Base-by-base conservation (phyloP, 2,329 filamentous ascomycete species). In the Curvularia lunata region DNA sequence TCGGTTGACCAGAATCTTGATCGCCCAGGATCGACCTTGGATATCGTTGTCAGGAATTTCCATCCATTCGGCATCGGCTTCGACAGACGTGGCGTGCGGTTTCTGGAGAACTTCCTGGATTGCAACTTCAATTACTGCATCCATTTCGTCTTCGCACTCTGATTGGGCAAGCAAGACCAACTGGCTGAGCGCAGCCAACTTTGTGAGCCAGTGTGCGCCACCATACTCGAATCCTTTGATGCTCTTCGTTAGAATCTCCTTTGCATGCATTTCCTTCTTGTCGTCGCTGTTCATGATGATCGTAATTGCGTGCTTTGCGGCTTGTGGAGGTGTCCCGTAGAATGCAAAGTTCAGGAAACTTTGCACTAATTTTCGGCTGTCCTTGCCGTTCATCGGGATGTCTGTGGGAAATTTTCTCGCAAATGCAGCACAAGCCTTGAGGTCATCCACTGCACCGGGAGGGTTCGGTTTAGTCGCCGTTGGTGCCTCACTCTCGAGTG, bases 361-460 rank as follows among this genome's bases (percentile, higher is more conserved):
- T 69, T 95, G 88, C 30, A 87, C 83, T 68, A 98, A 94, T 64
- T 90, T 91, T 54, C 89, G 87, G 61, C 96, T 91, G n/a, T 76
- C 72, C 41, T 75, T 75, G 12, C 68, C 61, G 48, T 76, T 75
- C 53, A 75, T 85, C 1, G 91, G 91, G 52, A 99, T 86, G 59
- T 98, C 93, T 10, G 88, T 84, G 0, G 94, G 88, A 66, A 96
- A 94, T 67, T 89, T 92, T 70, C 89, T 89, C 1, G 93, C 91
- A 74, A 97, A 99, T 1, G 91, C 92, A 9, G 94, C 91, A 74
- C 95, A 97, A 2, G 96, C 94, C 74, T 96, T 97, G 57, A 99
- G 82, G 1, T 94, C 94, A 69, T 97, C 91, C 12, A 95, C 91
- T n/a, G 91, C 88, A 3, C 86, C 84, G 1, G 86, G 77, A 52